Percentiles rank a stretch among this genome's conserved stretches.
These are phyloP conservation scores for Coemansia sp. DNA, from an alignment of 192 early-diverging fungal genomes.

Conservation along the genomic window DNA sequence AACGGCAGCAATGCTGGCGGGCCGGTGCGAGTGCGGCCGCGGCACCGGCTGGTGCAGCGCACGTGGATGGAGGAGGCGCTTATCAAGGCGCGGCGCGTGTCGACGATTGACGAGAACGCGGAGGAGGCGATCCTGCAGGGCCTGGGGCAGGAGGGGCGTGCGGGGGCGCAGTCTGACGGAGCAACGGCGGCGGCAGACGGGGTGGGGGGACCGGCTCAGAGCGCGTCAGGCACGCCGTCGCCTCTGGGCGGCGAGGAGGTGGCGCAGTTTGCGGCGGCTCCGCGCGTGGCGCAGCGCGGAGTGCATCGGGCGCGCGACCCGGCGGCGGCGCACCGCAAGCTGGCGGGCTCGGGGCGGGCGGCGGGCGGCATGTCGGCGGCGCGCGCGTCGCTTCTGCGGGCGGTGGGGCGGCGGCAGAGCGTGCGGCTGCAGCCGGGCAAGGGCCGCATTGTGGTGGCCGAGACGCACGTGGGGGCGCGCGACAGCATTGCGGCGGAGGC, in stretches of 20 bases:
- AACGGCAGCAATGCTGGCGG: neutral
- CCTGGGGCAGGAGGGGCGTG: constrained; percentile 9
- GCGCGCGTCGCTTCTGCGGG: constrained; percentile 45
- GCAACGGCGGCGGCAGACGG: constrained; percentile 1
- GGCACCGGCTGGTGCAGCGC: constrained; percentile 44
- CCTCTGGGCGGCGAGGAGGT: constrained; percentile 6
- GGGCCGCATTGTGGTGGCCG: constrained; percentile 48
- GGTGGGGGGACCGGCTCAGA: no score
- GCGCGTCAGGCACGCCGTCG: constrained; percentile 4
- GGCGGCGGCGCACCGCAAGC: constrained; percentile 42
- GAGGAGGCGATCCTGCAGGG: constrained; percentile 44
- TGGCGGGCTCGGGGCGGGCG: neutral
- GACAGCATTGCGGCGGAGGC: constrained; percentile 5
- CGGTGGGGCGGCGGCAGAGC: constrained; percentile 49
- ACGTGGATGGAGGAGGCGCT: constrained; percentile 54
- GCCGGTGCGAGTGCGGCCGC: constrained; percentile 30
- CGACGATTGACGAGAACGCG: constrained; percentile 46
- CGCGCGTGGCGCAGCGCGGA: constrained; percentile 21
- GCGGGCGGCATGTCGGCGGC: constrained; percentile 36
- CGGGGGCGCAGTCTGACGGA: neutral
- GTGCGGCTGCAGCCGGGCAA: constrained; percentile 48
- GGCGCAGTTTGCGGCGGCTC: constrained; percentile 17
- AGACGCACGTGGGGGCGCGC: constrained; percentile 23
- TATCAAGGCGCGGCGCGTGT: constrained; percentile 49
- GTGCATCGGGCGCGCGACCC: constrained; percentile 50